phyloP scores from a whole-genome alignment of 371 early-diverging fungal species.

The Mucor racemosus region DNA sequence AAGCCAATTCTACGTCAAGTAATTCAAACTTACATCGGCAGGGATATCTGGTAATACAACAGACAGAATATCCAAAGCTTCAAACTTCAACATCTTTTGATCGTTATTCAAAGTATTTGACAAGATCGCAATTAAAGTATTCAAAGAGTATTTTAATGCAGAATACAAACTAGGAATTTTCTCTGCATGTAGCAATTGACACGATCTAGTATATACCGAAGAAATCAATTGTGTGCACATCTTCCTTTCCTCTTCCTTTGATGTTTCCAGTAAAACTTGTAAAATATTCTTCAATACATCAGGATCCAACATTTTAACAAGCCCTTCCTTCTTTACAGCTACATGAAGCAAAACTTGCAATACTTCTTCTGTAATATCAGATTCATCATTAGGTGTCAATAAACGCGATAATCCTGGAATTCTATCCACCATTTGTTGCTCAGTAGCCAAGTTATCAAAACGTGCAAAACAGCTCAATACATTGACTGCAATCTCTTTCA shows the following conservation, averaged over 20 bases:
- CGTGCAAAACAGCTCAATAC: conserved; percentile 50
- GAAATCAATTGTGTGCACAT: conserved; percentile 30
- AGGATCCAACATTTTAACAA: conserved; percentile 47
- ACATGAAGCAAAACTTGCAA: conserved; percentile 42
- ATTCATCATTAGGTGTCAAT: conserved; percentile 36
- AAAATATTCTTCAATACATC: conserved; percentile 44
- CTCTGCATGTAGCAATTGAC: conserved; percentile 28
- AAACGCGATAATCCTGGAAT: conserved; percentile 47
- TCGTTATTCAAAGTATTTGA: conserved; percentile 30
- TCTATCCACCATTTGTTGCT: conserved; percentile 42
- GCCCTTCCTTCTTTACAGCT: conserved; percentile 40
- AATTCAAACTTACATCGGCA: conserved; percentile 21
- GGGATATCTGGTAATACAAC: conserved; percentile 36
- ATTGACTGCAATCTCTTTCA: conserved; percentile 56
- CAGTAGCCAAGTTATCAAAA: conserved; percentile 34
- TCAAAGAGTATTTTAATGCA: conserved; percentile 39
- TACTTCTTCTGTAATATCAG: conserved; percentile 41
- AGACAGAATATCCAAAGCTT: conserved; percentile 35
- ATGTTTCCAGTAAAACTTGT: conserved; percentile 25
- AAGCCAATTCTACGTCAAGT: no score
- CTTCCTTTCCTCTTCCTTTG: conserved; percentile 23
- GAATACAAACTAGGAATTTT: conserved; percentile 39
- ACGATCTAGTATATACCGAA: conserved; percentile 29
- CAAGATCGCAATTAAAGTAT: conserved; percentile 33
- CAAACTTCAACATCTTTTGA: conserved; percentile 43